Evolutionary conservation across 148 eudicot species (phyloP), one percentile per base, ranked within the genome.

Genomic region (Suaeda aralocaspica): DNA sequence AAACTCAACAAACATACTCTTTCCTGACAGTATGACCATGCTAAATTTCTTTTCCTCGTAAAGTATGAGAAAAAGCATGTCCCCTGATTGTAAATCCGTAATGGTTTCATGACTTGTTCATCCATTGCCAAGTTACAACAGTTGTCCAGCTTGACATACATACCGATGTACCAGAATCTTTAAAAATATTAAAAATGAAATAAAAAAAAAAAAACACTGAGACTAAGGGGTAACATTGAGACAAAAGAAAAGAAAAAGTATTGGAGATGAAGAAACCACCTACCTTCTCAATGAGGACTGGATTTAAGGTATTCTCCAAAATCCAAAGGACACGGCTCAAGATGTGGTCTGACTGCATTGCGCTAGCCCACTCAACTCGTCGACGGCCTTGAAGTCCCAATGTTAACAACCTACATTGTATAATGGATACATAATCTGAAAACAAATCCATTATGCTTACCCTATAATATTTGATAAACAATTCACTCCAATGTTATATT

Each of bases 261-360:
- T 19, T 49, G 24, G 12, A 41, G 41, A 9, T 41, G 26, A 25
- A 48, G 55, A 48, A 13, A 22, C 52, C 15, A 24, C n/a, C 48
- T 74, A 93, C 98, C 96, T 85, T 93, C 84, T 90, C 96, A 69
- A 83, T 80, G 57, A 93, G 92, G 58, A 77, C 79, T 21, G 87
- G 84, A 76, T 89, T 93, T 74, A 93, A 81, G 65, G 98, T 78
- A 77, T 93, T 90, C 73, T 93, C 96, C 67, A 81, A 79, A 79
- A 93, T 82, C 96, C 98, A 93, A 68, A 93, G 82, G 67, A 89
- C 56, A 64, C 92, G 98, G 34, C 85, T 84, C 70, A 93, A 73
- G 58, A 84, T 71, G 48, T 69, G 78, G 69, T 91, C 95, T 65
- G 95, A 62, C 59, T 80, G 83, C 86, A 93, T 79, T 63, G 89